Evolutionary conservation across 495 filamentous ascomycete species (phyloP).

Genomic region (Schizothecium vesticola): DNA sequence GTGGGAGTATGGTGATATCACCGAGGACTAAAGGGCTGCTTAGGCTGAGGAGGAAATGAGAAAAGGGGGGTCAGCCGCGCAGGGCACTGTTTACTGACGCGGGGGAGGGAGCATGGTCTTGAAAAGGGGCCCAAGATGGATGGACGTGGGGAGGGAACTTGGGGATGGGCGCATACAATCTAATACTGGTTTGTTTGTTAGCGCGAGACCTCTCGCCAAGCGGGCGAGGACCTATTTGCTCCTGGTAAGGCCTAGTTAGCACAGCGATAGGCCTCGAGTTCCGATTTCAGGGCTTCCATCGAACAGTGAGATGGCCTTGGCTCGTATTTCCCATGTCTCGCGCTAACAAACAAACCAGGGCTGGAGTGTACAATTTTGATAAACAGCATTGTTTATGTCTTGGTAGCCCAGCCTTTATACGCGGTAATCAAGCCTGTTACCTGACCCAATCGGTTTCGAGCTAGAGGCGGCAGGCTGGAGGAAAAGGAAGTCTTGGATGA

Average conservation of each 20-base stretch:
- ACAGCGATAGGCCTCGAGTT: too few relatives aligned
- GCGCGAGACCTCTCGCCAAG: too few relatives aligned
- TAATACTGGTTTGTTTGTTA: too few relatives aligned
- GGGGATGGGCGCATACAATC: background rate
- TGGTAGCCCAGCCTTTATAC: background rate
- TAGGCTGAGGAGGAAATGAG: background rate
- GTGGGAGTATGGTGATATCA: constrained; percentile 97
- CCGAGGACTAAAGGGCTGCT: constrained; percentile 60
- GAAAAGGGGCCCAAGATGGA: background rate
- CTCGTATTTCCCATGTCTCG: too few relatives aligned
- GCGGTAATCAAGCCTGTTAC: background rate
- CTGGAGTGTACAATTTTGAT: too few relatives aligned
- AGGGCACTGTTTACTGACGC: background rate
- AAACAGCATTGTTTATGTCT: background rate
- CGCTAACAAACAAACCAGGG: too few relatives aligned
- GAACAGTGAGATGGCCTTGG: too few relatives aligned
- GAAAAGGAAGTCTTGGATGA: background rate
- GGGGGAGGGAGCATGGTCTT: background rate
- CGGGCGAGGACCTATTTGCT: too few relatives aligned
- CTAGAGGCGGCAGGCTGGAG: background rate
- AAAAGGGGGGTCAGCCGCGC: background rate
- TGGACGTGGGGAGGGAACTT: background rate
- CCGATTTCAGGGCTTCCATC: too few relatives aligned
- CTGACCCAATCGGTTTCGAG: background rate
- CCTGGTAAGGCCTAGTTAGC: too few relatives aligned